These are phyloP conservation scores for Cicer bijugum DNA, from an alignment of 306 rosid genomes.

Conservation along the genomic window DNA sequence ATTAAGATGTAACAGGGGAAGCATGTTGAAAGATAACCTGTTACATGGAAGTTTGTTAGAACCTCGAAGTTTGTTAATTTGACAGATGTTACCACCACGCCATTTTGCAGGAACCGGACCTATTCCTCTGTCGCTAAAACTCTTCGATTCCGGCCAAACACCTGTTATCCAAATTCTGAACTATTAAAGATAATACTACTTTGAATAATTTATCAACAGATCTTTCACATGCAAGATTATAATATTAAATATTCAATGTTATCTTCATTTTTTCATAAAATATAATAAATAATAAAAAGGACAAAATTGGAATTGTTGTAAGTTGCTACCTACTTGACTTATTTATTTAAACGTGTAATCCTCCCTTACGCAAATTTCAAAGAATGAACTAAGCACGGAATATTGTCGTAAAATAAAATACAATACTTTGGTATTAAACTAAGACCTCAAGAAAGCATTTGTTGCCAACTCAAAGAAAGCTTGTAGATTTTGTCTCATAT, in stretches of 20 bases:
- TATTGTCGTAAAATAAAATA: background rate
- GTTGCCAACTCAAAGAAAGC: slow-evolving; percentile 34
- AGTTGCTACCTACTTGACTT: slow-evolving; percentile 8
- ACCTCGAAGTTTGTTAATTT: slow-evolving; percentile 35
- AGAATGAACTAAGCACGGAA: background rate
- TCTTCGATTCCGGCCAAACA: slow-evolving; percentile 74
- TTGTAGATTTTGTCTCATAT: slow-evolving; percentile 23
- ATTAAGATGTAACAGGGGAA: background rate
- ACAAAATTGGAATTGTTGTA: background rate
- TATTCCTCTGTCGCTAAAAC: slow-evolving; percentile 66
- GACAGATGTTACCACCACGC: slow-evolving; percentile 59
- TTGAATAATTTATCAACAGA: background rate
- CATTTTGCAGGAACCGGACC: slow-evolving; percentile 71
- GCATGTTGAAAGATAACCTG: slow-evolving; percentile 31
- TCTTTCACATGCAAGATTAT: background rate
- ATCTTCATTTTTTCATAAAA: background rate
- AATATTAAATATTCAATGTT: background rate
- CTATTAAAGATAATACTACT: background rate
- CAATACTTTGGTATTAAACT: background rate
- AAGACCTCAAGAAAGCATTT: slow-evolving; percentile 30
- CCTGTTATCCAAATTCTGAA: background rate
- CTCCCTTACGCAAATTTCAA: background rate
- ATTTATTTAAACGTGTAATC: background rate
- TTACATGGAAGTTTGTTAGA: slow-evolving; percentile 33
- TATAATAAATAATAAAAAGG: background rate